These are phyloP conservation scores for Funneliformis caledonium DNA, from an alignment of 371 early-diverging fungal genomes.

Conservation along the genomic window DNA sequence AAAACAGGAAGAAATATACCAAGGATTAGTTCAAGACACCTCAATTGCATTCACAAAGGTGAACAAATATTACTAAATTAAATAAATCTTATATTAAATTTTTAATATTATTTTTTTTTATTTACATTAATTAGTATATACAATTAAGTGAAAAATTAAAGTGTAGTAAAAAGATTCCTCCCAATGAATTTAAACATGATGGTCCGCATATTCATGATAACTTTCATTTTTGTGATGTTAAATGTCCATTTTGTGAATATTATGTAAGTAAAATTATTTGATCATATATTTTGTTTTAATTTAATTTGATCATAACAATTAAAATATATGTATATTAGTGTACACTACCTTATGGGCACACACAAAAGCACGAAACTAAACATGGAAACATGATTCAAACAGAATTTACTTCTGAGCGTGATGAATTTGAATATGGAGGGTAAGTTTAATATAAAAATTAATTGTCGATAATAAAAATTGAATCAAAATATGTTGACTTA, in stretches of 20 bases:
- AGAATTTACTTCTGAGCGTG: slow-evolving; percentile 20
- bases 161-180: slow-evolving; percentile 32
- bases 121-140: slow-evolving; percentile 9
- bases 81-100: not conserved
- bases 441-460: not conserved
- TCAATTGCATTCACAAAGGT: slow-evolving; percentile 25
- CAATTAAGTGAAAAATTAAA: slow-evolving; percentile 20
- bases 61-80: not conserved
- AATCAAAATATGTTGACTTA: no score
- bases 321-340: slow-evolving; percentile 12
- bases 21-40: slow-evolving; percentile 2
- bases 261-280: slow-evolving; percentile 30
- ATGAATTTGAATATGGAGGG: slow-evolving; percentile 31
- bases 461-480: not conserved
- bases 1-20: not conserved
- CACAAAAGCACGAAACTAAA: slow-evolving; percentile 14
- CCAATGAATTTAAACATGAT: slow-evolving; percentile 20
- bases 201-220: slow-evolving; percentile 31
- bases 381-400: slow-evolving; percentile 37
- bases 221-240: slow-evolving; percentile 19
- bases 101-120: not conserved
- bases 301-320: not conserved
- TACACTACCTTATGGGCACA: slow-evolving; percentile 22
- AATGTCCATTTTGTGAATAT: slow-evolving; percentile 34
- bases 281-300: not conserved